Base-by-base conservation (phyloP, 2,329 filamentous ascomycete genomes). In the Pyrenophora graminea region DNA sequence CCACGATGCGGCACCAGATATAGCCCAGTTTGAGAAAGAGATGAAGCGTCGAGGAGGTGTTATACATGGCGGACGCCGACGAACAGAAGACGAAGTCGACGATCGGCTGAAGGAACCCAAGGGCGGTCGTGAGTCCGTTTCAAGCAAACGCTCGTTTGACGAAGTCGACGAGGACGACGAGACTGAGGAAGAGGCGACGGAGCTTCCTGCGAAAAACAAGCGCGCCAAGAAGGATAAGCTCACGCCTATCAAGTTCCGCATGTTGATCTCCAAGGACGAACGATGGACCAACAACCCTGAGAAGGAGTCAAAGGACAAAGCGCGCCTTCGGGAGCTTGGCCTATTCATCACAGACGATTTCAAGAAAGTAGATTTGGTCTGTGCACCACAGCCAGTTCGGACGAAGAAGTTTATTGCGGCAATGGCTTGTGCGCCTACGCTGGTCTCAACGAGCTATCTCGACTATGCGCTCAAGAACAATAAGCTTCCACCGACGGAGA, bases 371-470 rank as follows among this genome's bases (percentile, higher is more conserved):
- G 90, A 93, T 63, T 90, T 96, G 69, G 83, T 99, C 9, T 91
- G 91, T 30, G 93, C 93, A 3, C 94, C 93, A 1, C 83, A 85
- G 36, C 85, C 97, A 55, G 84, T 97, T 30, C 88, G 94, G 32
- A 99, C 94, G 0, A 86, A 90, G 70, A 99, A 99, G 69, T 99
- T 99, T 69, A 86, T 97, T 42, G 88, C 87, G 55, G 91, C 91
- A 10, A 77, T 99, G 23, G 91, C 94, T 15, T 86, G 85, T 52
- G 91, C 89, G 0, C 90, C 91, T 0, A 81, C 83, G 1, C 83
- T 97, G 37, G 82, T 97, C 46, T 86, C 85, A 39, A 88, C 87
- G 0, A 81, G 83, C 7, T 99, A 91, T 71, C 84, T 99, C 50
- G 89, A 93, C 48, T 80, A 83, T 19, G 90, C 88, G 39, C 79